Conservation (phyloP, 2,329 filamentous ascomycete genomes). For the Pseudopyrenochaeta lycopersici region DNA sequence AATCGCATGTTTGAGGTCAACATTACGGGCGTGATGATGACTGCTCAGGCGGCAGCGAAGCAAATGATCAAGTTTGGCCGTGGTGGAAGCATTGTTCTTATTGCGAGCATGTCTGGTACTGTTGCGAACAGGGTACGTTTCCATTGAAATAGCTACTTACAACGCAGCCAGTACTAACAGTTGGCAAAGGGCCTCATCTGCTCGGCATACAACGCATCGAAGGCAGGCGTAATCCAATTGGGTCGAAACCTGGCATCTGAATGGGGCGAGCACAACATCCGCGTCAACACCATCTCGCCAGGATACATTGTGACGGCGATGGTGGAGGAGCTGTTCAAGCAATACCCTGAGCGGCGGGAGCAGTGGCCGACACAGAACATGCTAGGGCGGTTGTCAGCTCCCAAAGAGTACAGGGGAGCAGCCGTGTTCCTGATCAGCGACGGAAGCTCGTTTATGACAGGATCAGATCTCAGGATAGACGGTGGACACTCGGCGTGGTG, state of each 20-base stretch:
- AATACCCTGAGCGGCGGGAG: conserved; percentile 71
- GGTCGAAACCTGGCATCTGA: conserved; percentile 75
- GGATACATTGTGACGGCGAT: conserved; percentile 85
- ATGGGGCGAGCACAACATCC: conserved; percentile 76
- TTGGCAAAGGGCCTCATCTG: conserved; percentile 67
- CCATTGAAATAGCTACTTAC: too few relatives aligned
- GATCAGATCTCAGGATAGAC: conserved; percentile 50
- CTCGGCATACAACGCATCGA: conserved; percentile 78
- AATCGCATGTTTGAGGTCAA: conserved; percentile 71
- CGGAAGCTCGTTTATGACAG: conserved; percentile 53
- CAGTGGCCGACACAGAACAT: conserved; percentile 88
- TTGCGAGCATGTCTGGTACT: conserved; percentile 70
- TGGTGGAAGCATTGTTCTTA: conserved; percentile 69
- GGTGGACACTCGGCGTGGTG: conserved; percentile 52
- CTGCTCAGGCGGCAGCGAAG: conserved; percentile 69
- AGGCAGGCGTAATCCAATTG: conserved; percentile 77
- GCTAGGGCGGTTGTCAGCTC: conserved; percentile 62
- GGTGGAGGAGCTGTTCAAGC: conserved; percentile 80
- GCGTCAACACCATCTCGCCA: conserved; percentile 82
- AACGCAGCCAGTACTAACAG: too few relatives aligned
- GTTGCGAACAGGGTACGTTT: conserved; percentile 68
- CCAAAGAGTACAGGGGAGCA: conserved; percentile 49
- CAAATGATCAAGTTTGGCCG: conserved; percentile 70
- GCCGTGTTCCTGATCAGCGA: conserved; percentile 52
- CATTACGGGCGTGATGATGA: conserved; percentile 70